Percentiles rank a stretch among this genome's conserved stretches.
These are phyloP conservation scores for Sporisorium sorghi DNA, from an alignment of 1,284 basidiomycete genomes.

Conservation along the genomic window DNA sequence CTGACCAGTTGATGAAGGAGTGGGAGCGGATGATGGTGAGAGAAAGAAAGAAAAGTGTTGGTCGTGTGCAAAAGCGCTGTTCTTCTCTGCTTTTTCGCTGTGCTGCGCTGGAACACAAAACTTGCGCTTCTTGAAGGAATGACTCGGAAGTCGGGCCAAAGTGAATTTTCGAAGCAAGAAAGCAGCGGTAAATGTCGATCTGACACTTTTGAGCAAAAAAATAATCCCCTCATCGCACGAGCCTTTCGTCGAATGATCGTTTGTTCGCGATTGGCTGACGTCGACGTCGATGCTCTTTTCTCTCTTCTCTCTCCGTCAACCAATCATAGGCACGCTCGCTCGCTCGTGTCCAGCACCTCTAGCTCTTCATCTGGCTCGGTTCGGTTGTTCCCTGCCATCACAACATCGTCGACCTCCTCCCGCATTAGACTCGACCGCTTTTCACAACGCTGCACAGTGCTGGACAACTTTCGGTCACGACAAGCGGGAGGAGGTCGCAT, in stretches of 20 bases:
- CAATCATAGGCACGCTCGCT: conserved; percentile 11
- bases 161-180: background rate
- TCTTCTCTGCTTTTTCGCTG: conserved; percentile 1
- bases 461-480: background rate
- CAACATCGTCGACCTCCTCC: conserved; percentile 18
- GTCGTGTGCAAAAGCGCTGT: conserved; percentile 7
- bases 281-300: background rate
- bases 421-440: background rate
- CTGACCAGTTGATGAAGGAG: background rate
- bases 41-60: conserved; percentile 5
- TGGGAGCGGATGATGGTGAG: background rate
- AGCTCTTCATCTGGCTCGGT: background rate
- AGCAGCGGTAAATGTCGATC: conserved; percentile 4
- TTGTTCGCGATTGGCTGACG: conserved; percentile 9
- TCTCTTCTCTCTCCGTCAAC: background rate
- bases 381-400: background rate
- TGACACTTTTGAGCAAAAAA: conserved; percentile 9
- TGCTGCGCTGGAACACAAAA: background rate
- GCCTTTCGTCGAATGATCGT: conserved; percentile 13
- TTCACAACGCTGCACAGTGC: background rate
- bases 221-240: conserved; percentile 18
- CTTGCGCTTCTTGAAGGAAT: conserved; percentile 5
- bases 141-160: conserved; percentile 40
- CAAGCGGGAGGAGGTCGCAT: conserved; percentile 28
- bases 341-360: background rate